Evolutionary conservation across 495 filamentous ascomycete species (phyloP).

Genomic region (Penicillium parvum): DNA sequence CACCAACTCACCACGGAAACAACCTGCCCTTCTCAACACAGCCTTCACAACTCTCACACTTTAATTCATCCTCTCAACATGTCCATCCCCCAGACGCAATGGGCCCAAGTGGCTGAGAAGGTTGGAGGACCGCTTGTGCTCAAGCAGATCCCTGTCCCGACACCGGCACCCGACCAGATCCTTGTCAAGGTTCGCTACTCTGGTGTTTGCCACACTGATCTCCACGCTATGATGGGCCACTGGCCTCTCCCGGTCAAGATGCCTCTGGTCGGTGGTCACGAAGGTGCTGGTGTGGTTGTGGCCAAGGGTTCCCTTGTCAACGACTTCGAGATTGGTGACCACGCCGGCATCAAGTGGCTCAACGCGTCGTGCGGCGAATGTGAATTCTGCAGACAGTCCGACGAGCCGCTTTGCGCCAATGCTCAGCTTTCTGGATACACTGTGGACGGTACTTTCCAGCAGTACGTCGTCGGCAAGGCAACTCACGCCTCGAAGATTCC

Average conservation of each 20-base stretch:
- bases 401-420: slow-evolving; percentile 71
- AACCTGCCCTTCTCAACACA: too few relatives aligned
- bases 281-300: slow-evolving; percentile 83
- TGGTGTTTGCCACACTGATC: slow-evolving; percentile 88
- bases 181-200: slow-evolving; percentile 89
- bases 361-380: slow-evolving; percentile 78
- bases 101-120: slow-evolving; percentile 82
- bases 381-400: slow-evolving; percentile 70
- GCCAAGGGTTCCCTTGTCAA: slow-evolving; percentile 68
- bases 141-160: slow-evolving; percentile 77
- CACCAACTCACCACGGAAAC: too few relatives aligned
- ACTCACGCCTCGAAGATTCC: slow-evolving; percentile 76
- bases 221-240: slow-evolving; percentile 82
- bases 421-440: slow-evolving; percentile 81
- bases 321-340: slow-evolving; percentile 72
- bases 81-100: slow-evolving; percentile 68
- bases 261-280: slow-evolving; percentile 90
- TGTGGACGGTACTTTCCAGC: slow-evolving; percentile 88
- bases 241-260: slow-evolving; percentile 78
- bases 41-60: background rate
- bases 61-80: slow-evolving; percentile 20
- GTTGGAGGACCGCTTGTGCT: slow-evolving; percentile 67
- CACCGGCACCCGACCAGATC: slow-evolving; percentile 81
- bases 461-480: slow-evolving; percentile 85
- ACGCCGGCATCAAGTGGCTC: slow-evolving; percentile 87